Conservation (phyloP, 78 protist genomes). For the Cavenderia fasciculata region DNA sequence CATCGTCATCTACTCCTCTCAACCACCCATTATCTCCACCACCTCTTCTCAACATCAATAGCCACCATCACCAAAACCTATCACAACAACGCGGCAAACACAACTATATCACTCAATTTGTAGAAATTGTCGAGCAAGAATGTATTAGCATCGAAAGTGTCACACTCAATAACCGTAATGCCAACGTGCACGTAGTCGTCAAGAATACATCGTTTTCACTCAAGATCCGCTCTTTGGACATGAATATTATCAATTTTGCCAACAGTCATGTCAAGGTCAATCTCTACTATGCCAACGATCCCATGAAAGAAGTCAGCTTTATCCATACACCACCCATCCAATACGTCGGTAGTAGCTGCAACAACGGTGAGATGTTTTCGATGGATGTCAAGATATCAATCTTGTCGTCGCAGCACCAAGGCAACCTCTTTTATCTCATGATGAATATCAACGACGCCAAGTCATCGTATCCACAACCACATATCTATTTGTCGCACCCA, state of each 20-base stretch:
- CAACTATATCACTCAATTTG: not conserved
- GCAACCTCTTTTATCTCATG: slow-evolving; percentile 54
- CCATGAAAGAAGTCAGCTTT: slow-evolving; percentile 56
- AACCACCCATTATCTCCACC: too few species aligned
- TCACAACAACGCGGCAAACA: not conserved
- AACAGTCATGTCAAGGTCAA: slow-evolving; percentile 17
- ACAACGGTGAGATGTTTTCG: slow-evolving; percentile 29
- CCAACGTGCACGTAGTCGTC: slow-evolving; percentile 54
- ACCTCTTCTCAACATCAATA: too few species aligned
- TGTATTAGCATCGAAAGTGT: slow-evolving; percentile 42
- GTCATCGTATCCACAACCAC: not conserved
- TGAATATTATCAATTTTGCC: slow-evolving; percentile 13
- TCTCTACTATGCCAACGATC: slow-evolving; percentile 52
- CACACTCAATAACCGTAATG: slow-evolving; percentile 49
- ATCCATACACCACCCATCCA: slow-evolving; percentile 64
- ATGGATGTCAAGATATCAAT: slow-evolving; percentile 55
- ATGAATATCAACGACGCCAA: not conserved
- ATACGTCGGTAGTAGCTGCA: slow-evolving; percentile 33
- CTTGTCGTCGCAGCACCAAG: slow-evolving; percentile 58
- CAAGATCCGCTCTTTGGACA: slow-evolving; percentile 16
- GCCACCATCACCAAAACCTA: not conserved
- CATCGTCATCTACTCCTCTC: too few species aligned
- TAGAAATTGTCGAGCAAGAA: slow-evolving; percentile 55
- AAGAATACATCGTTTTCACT: slow-evolving; percentile 61
- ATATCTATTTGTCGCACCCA: slow-evolving; percentile 27